These are phyloP conservation scores for Gnetum montanum DNA, from an alignment of 75 land plant species.

Conservation along the genomic window DNA sequence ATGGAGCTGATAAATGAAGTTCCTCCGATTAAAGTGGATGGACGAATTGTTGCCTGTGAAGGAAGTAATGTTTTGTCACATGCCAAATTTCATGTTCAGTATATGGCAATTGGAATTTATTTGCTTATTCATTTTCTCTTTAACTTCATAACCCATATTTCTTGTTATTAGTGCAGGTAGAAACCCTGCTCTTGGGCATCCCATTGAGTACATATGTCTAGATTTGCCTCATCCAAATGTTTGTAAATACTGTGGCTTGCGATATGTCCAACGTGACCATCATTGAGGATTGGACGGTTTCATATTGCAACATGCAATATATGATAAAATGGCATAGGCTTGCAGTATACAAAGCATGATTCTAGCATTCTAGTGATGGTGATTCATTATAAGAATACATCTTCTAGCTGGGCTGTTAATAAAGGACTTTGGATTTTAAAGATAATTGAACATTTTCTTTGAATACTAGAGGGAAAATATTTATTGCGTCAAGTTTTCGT, in stretches of 20 bases:
- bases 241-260: constrained; percentile 95
- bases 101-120: too few species aligned
- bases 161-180: constrained; percentile 52
- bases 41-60: constrained; percentile 89
- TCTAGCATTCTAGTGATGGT: too few species aligned
- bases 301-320: too few species aligned
- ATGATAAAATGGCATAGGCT: too few species aligned
- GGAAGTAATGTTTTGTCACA: constrained; percentile 55
- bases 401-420: too few species aligned
- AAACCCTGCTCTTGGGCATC: constrained; percentile 86
- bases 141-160: background rate
- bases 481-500: too few species aligned
- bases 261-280: constrained; percentile 76
- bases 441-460: too few species aligned
- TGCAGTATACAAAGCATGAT: too few species aligned
- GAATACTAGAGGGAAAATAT: too few species aligned
- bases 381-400: too few species aligned
- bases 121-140: background rate
- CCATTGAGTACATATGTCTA: constrained; percentile 87
- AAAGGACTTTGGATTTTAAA: too few species aligned
- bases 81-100: background rate
- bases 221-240: constrained; percentile 56
- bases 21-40: constrained; percentile 85
- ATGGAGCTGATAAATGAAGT: constrained; percentile 96
- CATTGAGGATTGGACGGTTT: constrained; percentile 24